Evolutionary conservation across 129 eudicot genomes (phyloP).

Genomic region (Apium graveolens): DNA sequence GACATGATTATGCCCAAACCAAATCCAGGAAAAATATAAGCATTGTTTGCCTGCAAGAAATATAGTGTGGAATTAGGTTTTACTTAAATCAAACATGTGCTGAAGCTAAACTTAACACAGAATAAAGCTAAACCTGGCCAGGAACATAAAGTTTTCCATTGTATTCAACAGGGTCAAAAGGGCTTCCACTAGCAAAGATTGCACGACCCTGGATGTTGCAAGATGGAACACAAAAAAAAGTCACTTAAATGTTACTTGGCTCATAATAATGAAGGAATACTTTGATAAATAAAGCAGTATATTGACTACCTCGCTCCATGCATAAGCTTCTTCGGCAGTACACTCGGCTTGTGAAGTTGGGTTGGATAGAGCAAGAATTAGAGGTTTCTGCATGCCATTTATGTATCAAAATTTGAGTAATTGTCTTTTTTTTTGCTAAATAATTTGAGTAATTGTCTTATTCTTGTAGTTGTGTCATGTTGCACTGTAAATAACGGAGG

Average conservation of each 20-base stretch:
- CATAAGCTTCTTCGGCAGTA: slow-evolving; percentile 97
- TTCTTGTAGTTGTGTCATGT: background rate
- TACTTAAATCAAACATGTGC: background rate
- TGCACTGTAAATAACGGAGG: background rate
- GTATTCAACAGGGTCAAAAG: slow-evolving; percentile 66
- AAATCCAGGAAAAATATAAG: slow-evolving; percentile 93
- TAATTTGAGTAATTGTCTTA: background rate
- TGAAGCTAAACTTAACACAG: background rate
- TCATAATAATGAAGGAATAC: background rate
- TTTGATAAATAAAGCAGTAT: background rate
- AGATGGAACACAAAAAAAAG: background rate
- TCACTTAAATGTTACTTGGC: background rate
- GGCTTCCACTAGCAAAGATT: slow-evolving; percentile 96
- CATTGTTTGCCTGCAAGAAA: slow-evolving; percentile 82
- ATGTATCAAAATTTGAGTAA: background rate
- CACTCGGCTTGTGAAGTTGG: slow-evolving; percentile 99
- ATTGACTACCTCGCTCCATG: slow-evolving; percentile 75
- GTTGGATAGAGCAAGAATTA: slow-evolving; percentile 87
- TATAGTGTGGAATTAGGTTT: background rate
- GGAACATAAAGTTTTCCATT: slow-evolving; percentile 59
- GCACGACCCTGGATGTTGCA: slow-evolving; percentile 54
- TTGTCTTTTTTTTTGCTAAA: too few species aligned
- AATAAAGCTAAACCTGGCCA: slow-evolving; percentile 60
- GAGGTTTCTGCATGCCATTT: slow-evolving; percentile 63
- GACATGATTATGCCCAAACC: slow-evolving; percentile 95